Evolutionary conservation across 805 yeast genomes (phyloP).

Genomic region (Zygosaccharomyces bisporus): DNA sequence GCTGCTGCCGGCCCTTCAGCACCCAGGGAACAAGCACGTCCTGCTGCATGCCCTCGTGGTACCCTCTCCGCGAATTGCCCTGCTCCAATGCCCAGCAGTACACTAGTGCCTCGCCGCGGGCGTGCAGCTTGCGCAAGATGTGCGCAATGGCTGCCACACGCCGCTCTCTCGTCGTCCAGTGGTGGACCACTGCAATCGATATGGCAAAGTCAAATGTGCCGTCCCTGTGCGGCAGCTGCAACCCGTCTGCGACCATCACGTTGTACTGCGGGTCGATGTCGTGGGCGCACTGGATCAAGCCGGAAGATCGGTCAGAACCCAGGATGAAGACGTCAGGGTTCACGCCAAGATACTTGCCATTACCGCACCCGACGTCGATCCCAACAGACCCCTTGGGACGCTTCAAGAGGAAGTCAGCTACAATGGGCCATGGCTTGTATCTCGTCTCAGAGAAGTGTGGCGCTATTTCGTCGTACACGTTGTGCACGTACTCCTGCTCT

Average conservation of each 20-base stretch:
- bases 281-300: constrained; percentile 61
- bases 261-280: constrained; percentile 43
- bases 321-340: constrained; percentile 65
- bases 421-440: constrained; percentile 97
- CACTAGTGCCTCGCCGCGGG: constrained; percentile 67
- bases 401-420: constrained; percentile 57
- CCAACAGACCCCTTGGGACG: constrained; percentile 63
- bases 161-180: constrained; percentile 81
- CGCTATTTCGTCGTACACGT: constrained; percentile 91
- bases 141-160: constrained; percentile 71
- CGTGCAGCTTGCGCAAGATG: constrained; percentile 54
- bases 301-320: constrained; percentile 72
- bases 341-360: constrained; percentile 82
- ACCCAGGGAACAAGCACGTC: constrained; percentile 98
- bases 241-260: constrained; percentile 76
- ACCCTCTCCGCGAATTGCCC: constrained; percentile 81
- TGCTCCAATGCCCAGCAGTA: constrained; percentile 99
- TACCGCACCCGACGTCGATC: constrained; percentile 94
- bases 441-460: constrained; percentile 89
- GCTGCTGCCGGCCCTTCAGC: constrained; percentile 44
- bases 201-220: constrained; percentile 72
- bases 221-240: constrained; percentile 54
- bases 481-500: constrained; percentile 80
- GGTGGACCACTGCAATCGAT: constrained; percentile 93
- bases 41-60: constrained; percentile 85